Evolutionary conservation across 768 basidiomycete genomes (phyloP).

Genomic region (Lyophyllum atratum): DNA sequence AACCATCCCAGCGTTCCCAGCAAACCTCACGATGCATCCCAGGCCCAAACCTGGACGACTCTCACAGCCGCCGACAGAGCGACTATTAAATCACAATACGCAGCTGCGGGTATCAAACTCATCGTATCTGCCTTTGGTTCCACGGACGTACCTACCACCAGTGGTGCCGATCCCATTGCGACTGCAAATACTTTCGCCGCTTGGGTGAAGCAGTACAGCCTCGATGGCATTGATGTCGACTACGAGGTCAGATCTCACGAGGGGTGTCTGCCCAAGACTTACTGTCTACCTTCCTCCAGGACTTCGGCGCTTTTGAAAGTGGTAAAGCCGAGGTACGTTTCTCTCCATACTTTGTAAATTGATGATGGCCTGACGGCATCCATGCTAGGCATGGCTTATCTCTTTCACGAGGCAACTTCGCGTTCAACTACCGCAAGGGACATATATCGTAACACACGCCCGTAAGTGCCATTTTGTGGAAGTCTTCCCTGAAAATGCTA

Average conservation of each 20-base stretch:
- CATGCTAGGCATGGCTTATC: constrained; percentile 48
- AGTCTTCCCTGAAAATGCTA: not conserved
- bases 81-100: constrained; percentile 54
- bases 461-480: constrained; percentile 36
- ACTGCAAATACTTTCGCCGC: constrained; percentile 67
- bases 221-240: constrained; percentile 78
- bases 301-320: constrained; percentile 60
- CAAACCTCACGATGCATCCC: not conserved
- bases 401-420: constrained; percentile 56
- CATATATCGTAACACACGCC: constrained; percentile 57
- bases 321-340: constrained; percentile 51
- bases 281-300: constrained; percentile 34
- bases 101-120: constrained; percentile 58
- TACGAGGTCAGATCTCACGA: constrained; percentile 47
- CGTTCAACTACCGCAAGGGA: constrained; percentile 45
- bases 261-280: not conserved
- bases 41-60: constrained; percentile 56
- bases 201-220: constrained; percentile 59
- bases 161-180: constrained; percentile 57
- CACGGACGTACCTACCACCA: constrained; percentile 56
- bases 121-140: constrained; percentile 69
- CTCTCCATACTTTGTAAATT: not conserved
- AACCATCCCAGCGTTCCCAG: not conserved
- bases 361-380: not conserved
- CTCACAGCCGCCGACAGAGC: constrained; percentile 47